These are phyloP conservation scores for Tanacetum coccineum DNA, from an alignment of 129 eudicot species.

Conservation along the genomic window DNA sequence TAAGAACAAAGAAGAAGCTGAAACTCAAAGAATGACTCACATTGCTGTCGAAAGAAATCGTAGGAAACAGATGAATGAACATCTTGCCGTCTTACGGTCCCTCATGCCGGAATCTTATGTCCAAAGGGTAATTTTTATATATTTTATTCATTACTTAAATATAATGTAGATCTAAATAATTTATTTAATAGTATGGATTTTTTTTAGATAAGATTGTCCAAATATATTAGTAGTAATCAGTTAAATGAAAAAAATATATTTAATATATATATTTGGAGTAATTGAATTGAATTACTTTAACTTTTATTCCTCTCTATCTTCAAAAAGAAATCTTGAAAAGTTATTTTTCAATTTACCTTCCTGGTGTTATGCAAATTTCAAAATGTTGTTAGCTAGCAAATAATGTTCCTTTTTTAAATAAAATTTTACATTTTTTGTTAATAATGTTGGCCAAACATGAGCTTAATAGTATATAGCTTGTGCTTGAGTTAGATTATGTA, in stretches of 20 bases:
- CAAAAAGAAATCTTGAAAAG: conserved; percentile 18
- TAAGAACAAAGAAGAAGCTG: conserved; percentile 96
- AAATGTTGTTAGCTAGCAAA: background rate
- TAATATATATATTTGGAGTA: background rate
- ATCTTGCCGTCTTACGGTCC: conserved; percentile 79
- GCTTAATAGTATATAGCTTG: conserved; percentile 4
- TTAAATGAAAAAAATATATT: background rate
- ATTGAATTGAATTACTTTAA: background rate
- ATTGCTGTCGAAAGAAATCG: conserved; percentile 91
- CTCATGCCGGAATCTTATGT: conserved; percentile 98
- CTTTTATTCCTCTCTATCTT: background rate
- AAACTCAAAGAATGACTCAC: conserved; percentile 95
- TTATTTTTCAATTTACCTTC: conserved; percentile 13
- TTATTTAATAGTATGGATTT: background rate
- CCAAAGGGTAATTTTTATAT: conserved; percentile 56
- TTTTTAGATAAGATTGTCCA: background rate
- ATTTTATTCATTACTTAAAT: background rate
- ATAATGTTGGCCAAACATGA: background rate
- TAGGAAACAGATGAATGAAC: conserved; percentile 94
- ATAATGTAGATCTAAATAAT: conserved; percentile 14
- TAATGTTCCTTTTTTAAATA: background rate
- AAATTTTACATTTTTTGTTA: background rate
- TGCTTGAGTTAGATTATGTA: background rate
- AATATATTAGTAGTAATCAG: background rate
- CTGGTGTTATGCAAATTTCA: conserved; percentile 1